Evolutionary conservation across 2,329 filamentous ascomycete genomes (phyloP).

Genomic region (Cryphonectria nitschkei): DNA sequence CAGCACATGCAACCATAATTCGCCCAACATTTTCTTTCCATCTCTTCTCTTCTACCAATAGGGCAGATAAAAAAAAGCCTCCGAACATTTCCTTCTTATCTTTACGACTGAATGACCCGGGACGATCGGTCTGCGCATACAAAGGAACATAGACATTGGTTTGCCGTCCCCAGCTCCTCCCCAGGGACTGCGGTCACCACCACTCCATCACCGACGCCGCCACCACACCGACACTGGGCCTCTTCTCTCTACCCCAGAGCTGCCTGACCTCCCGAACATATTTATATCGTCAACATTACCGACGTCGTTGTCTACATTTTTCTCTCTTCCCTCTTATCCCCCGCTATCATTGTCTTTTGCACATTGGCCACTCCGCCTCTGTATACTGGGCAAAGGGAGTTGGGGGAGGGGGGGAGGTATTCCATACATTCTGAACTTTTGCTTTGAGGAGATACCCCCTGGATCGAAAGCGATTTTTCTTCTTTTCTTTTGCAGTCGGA

Average conservation of each 20-base stretch:
- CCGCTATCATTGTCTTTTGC: not conserved
- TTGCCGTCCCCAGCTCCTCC: not conserved
- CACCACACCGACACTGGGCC: not conserved
- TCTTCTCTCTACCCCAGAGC: too few relatives aligned
- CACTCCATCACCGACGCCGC: not conserved
- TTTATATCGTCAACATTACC: conserved; percentile 16
- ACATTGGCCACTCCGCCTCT: conserved; percentile 6
- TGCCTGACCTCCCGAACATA: not conserved
- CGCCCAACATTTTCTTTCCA: not conserved
- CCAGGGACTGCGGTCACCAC: not conserved
- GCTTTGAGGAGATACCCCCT: conserved; percentile 28
- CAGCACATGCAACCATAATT: not conserved
- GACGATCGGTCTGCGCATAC: conserved; percentile 13
- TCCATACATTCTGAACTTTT: conserved; percentile 6
- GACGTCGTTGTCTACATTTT: conserved; percentile 17
- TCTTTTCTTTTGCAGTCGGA: conserved; percentile 18
- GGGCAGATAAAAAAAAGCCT: not conserved
- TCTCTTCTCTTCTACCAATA: not conserved
- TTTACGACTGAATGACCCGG: conserved; percentile 17
- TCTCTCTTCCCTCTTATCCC: not conserved
- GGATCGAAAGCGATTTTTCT: conserved; percentile 22
- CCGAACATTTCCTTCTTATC: not conserved
- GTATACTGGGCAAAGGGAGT: conserved; percentile 7
- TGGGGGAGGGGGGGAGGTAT: not conserved
- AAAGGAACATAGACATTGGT: conserved; percentile 2